These are phyloP conservation scores for Dictyostelium firmibasis DNA, from an alignment of 78 protist species.

Conservation along the genomic window DNA sequence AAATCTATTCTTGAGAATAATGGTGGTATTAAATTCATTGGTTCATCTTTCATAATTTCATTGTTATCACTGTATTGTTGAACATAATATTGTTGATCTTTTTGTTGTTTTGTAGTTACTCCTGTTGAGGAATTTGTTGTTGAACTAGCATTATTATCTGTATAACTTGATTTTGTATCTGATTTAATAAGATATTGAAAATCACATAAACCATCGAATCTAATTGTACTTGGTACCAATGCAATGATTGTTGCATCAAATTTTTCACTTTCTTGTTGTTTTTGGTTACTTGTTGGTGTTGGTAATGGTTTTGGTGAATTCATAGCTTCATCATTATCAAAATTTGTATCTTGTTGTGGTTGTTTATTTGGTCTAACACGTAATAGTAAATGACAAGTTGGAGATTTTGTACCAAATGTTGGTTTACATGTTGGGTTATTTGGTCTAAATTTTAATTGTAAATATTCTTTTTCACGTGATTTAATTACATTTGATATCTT, in stretches of 20 bases:
- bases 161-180: neutral
- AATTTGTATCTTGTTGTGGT: neutral
- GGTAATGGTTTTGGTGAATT: neutral
- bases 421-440: conserved; percentile 20
- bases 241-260: conserved; percentile 35
- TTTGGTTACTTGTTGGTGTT: neutral
- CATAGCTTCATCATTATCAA: neutral
- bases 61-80: neutral
- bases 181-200: conserved; percentile 23
- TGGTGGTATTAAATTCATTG: conserved; percentile 28
- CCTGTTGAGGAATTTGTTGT: neutral
- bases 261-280: neutral
- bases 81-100: neutral
- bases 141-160: neutral
- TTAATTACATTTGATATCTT: conserved; percentile 36
- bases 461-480: conserved; percentile 16
- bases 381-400: conserved; percentile 37
- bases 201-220: conserved; percentile 38
- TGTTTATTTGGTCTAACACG: conserved; percentile 12
- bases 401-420: conserved; percentile 41
- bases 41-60: neutral
- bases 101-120: neutral
- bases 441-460: conserved; percentile 54
- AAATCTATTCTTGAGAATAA: conserved; percentile 39
- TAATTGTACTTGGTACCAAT: conserved; percentile 26